These are phyloP conservation scores for Coffea humblotiana DNA, from an alignment of 305 asterid genomes.

Conservation along the genomic window DNA sequence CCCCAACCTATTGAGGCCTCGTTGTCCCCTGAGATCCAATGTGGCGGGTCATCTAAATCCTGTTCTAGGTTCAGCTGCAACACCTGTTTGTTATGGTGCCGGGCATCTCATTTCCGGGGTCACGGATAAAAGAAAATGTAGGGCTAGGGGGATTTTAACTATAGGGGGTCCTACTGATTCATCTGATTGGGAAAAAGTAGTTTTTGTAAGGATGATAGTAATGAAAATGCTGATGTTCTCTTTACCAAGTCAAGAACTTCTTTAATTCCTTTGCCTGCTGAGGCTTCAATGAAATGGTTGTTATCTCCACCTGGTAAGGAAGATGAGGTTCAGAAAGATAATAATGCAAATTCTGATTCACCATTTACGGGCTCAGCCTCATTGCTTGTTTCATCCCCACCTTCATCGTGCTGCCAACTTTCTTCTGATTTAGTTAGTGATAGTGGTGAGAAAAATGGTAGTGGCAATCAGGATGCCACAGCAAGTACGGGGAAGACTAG, in stretches of 20 bases:
- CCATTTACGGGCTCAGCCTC: constrained; percentile 17
- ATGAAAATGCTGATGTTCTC: constrained; percentile 20
- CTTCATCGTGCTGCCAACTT: constrained; percentile 31
- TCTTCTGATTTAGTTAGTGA: constrained; percentile 32
- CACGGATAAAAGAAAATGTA: constrained; percentile 66
- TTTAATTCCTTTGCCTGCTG: constrained; percentile 55
- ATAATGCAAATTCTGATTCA: constrained; percentile 20
- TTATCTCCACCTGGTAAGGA: constrained; percentile 47
- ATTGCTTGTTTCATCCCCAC: constrained; percentile 30
- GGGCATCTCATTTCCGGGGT: constrained; percentile 81
- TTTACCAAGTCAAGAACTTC: constrained; percentile 30
- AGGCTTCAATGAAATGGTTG: constrained; percentile 69
- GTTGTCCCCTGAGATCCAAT: constrained; percentile 79
- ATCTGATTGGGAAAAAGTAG: constrained; percentile 10
- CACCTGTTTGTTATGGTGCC: constrained; percentile 77
- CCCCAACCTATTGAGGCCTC: constrained; percentile 87
- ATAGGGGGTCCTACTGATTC: constrained; percentile 33
- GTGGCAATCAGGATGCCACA: constrained; percentile 21
- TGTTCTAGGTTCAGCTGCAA: constrained; percentile 38
- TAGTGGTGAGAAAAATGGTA: constrained; percentile 20
- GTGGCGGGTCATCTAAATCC: constrained; percentile 33
- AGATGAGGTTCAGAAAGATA: constrained; percentile 24
- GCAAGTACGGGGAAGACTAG: constrained; percentile 28
- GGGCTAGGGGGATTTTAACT: constrained; percentile 73
- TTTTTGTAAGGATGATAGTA: neutral